Conservation (phyloP, 805 yeast genomes). For the Saccharomycopsis sp. region DNA sequence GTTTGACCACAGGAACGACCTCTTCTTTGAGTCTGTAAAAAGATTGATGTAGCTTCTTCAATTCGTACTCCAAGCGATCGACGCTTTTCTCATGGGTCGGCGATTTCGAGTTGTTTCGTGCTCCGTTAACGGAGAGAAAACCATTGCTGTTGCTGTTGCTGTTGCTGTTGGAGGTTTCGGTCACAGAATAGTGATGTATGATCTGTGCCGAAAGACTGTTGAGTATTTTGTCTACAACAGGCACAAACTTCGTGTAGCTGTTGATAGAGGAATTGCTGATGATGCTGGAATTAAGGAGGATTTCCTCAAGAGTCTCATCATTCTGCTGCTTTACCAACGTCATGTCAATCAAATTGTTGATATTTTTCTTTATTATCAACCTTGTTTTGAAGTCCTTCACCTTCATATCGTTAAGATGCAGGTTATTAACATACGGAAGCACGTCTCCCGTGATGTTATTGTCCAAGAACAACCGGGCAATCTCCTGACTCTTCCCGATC, state of each 20-base stretch:
- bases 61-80: conserved; percentile 13
- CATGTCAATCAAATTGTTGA: conserved; percentile 8
- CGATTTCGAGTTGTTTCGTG: not conserved
- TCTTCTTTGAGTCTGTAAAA: conserved; percentile 19
- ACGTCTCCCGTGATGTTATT: conserved; percentile 20
- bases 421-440: conserved; percentile 16
- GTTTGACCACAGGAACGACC: conserved; percentile 15
- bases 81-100: conserved; percentile 10
- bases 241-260: conserved; percentile 5
- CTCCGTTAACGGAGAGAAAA: not conserved
- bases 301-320: conserved; percentile 7
- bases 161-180: not conserved
- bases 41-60: conserved; percentile 11
- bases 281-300: conserved; percentile 8
- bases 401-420: conserved; percentile 18
- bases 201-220: conserved; percentile 12
- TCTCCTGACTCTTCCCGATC: conserved; percentile 18
- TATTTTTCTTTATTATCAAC: conserved; percentile 18
- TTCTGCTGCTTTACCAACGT: conserved; percentile 3
- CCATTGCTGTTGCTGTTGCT: not conserved
- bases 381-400: conserved; percentile 16
- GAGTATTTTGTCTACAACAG: conserved; percentile 11
- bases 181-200: conserved; percentile 1
- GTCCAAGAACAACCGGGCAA: conserved; percentile 18
- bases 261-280: not conserved